A percentile compares a stretch with the other conserved stretches of the same genome.
Conservation (phyloP, 2,329 filamentous ascomycete genomes). For the Ceratocystis smalleyi region DNA sequence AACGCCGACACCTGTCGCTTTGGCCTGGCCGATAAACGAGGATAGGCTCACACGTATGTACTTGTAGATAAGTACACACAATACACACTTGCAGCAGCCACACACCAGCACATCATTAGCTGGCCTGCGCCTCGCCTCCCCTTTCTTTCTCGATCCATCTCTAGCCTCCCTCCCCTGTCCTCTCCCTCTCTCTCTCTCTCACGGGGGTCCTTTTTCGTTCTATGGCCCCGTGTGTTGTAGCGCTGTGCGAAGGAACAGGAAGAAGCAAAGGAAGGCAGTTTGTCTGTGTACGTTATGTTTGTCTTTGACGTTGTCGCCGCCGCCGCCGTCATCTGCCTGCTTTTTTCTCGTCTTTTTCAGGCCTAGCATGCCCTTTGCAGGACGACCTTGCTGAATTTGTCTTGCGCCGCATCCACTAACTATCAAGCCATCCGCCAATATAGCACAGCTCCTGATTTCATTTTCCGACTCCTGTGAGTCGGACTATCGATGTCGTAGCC, state of each 20-base stretch:
- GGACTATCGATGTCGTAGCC: background rate
- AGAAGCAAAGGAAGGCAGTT: background rate
- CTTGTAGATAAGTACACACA: background rate
- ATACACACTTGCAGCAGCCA: background rate
- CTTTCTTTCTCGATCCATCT: background rate
- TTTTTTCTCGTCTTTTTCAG: background rate
- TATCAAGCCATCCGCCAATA: background rate
- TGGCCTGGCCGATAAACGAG: background rate
- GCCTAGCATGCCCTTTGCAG: background rate
- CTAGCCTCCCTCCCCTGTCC: too few relatives aligned
- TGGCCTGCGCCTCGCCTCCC: background rate
- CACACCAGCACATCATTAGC: background rate
- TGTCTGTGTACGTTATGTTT: background rate
- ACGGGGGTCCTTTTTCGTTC: too few relatives aligned
- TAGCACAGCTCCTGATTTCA: constrained; percentile 2
- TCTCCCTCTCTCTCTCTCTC: too few relatives aligned
- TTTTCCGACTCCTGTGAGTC: background rate
- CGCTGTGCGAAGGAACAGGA: background rate
- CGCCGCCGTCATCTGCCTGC: background rate
- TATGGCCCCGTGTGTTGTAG: background rate
- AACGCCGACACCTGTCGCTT: background rate
- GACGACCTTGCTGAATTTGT: background rate
- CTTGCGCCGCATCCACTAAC: background rate
- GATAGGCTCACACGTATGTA: background rate
- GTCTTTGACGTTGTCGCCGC: background rate